Percentiles rank a stretch among this genome's conserved stretches.
These are phyloP conservation scores for Chytriomyces sp. DNA, from an alignment of 192 early-diverging fungal genomes.

Conservation along the genomic window DNA sequence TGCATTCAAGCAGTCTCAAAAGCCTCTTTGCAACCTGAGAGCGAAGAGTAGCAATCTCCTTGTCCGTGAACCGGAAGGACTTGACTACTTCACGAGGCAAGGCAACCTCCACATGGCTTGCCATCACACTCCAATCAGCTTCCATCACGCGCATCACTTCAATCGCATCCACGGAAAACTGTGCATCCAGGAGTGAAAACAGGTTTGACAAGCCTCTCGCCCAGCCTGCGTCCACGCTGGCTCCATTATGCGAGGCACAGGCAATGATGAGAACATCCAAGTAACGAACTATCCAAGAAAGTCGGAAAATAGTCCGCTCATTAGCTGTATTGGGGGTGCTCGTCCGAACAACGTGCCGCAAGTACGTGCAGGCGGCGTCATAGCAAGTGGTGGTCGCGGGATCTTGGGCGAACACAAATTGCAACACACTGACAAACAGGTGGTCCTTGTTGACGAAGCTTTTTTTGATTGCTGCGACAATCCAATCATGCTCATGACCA, in stretches of 20 bases:
- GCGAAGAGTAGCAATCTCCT: too few species aligned
- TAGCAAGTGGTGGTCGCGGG: not conserved
- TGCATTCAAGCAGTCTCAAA: not conserved
- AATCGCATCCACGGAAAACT: not conserved
- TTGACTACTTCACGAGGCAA: not conserved
- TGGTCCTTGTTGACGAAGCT: not conserved
- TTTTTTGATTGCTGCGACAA: not conserved
- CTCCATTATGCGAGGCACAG: not conserved
- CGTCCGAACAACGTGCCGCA: not conserved
- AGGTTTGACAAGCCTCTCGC: not conserved
- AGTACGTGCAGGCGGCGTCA: not conserved
- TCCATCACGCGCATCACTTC: not conserved
- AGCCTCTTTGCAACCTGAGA: slow-evolving; percentile 1
- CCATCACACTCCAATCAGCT: not conserved
- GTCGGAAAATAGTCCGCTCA: not conserved
- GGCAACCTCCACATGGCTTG: not conserved
- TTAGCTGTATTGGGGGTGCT: not conserved
- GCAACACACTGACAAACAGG: slow-evolving; percentile 10
- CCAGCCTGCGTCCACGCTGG: not conserved
- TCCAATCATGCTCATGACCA: not conserved
- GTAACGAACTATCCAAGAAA: slow-evolving; percentile 9
- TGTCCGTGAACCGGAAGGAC: too few species aligned
- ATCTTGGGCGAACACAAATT: not conserved
- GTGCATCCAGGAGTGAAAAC: not conserved
- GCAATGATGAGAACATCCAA: slow-evolving; percentile 21